These are phyloP conservation scores for Babesia divergens DNA, from an alignment of 169 alveolate genomes.

Conservation along the genomic window DNA sequence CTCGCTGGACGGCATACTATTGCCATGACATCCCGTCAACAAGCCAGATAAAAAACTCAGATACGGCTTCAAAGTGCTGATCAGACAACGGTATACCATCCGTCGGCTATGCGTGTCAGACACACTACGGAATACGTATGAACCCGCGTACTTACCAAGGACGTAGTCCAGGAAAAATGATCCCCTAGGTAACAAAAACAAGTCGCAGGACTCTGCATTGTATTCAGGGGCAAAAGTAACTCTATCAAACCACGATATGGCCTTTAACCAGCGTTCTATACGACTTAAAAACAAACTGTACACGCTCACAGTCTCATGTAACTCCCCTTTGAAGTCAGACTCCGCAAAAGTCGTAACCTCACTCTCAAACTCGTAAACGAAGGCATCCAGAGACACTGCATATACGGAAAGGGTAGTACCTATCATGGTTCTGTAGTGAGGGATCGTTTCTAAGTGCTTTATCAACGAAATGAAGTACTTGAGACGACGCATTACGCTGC, in stretches of 20 bases:
- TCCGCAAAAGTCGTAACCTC: neutral
- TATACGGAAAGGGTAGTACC: slow-evolving; percentile 14
- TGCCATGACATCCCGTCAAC: slow-evolving; percentile 4
- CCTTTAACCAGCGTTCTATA: slow-evolving; percentile 1
- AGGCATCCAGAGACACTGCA: neutral
- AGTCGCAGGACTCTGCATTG: neutral
- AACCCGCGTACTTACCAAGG: neutral
- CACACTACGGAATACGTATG: neutral
- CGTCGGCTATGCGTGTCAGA: neutral
- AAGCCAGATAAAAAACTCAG: neutral
- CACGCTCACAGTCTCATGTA: slow-evolving; percentile 9
- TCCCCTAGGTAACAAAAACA: neutral
- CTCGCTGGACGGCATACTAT: neutral
- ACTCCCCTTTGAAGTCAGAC: neutral
- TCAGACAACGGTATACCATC: neutral
- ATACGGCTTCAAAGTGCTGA: slow-evolving; percentile 7
- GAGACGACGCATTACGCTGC: slow-evolving; percentile 6
- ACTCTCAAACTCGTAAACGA: neutral
- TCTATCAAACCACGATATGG: neutral
- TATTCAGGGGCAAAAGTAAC: neutral
- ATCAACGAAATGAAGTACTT: neutral
- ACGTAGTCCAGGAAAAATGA: slow-evolving; percentile 2
- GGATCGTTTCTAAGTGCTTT: neutral
- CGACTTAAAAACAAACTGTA: neutral
- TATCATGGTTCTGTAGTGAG: neutral